These are phyloP conservation scores for Apiotrichum sp. DNA, from an alignment of 1,284 basidiomycete species.

Conservation along the genomic window DNA sequence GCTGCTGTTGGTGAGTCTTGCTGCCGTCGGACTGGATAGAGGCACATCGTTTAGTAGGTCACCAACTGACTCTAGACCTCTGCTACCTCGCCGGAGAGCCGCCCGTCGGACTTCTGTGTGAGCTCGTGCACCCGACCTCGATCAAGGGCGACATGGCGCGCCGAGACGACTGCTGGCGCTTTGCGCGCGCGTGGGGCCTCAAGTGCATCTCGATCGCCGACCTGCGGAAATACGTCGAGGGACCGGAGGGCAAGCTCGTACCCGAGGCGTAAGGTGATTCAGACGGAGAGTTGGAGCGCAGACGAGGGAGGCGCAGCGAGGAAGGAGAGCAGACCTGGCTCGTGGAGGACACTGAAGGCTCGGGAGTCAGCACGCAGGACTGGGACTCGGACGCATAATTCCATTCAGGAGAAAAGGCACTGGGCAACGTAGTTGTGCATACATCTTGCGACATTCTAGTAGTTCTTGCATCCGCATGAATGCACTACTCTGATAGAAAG, in stretches of 20 bases:
- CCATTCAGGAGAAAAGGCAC: background rate
- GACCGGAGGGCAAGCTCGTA: conserved; percentile 8
- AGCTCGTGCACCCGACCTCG: conserved; percentile 85
- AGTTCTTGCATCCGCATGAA: conserved; percentile 1
- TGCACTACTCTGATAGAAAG: background rate
- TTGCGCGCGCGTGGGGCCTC: conserved; percentile 85
- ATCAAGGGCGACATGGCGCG: conserved; percentile 88
- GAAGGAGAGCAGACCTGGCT: no score
- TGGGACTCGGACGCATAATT: no score
- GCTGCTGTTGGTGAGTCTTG: conserved; percentile 59
- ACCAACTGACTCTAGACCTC: conserved; percentile 56
- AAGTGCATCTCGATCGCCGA: conserved; percentile 89
- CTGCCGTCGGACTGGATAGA: background rate
- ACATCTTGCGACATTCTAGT: background rate
- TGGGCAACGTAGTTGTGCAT: background rate
- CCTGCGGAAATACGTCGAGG: conserved; percentile 47
- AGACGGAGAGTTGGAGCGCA: background rate
- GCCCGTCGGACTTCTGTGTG: conserved; percentile 81
- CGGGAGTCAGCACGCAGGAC: no score
- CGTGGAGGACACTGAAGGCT: no score
- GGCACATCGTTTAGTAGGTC: no score
- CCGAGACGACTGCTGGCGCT: conserved; percentile 84
- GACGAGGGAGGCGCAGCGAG: no score
- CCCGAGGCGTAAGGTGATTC: conserved; percentile 2
- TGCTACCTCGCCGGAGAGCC: conserved; percentile 73